Evolutionary conservation across 805 yeast genomes (phyloP).

Genomic region (Candida alai): DNA sequence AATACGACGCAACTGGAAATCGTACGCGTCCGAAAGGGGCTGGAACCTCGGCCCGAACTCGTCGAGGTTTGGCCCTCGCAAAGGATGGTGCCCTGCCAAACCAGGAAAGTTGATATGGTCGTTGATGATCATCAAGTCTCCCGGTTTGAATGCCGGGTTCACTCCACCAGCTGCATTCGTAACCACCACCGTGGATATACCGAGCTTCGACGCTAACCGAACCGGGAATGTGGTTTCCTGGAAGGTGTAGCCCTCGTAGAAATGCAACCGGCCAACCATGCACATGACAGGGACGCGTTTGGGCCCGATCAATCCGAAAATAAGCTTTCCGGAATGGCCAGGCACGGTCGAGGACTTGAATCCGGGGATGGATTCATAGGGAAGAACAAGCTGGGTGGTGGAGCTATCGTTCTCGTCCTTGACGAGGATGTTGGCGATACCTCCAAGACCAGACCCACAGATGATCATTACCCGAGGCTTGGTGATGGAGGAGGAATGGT

Average conservation of each 20-base stretch:
- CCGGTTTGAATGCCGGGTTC: constrained; percentile 62
- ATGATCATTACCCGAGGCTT: constrained; percentile 70
- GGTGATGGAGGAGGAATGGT: constrained; percentile 4
- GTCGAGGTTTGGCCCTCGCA: constrained; percentile 81
- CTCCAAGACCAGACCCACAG: constrained; percentile 95
- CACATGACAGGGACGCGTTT: constrained; percentile 77
- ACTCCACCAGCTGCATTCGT: constrained; percentile 98
- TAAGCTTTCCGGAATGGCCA: constrained; percentile 83
- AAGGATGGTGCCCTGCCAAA: constrained; percentile 79
- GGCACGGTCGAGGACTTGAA: constrained; percentile 78
- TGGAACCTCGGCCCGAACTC: constrained; percentile 82
- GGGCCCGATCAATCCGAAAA: constrained; percentile 71
- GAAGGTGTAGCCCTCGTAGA: constrained; percentile 87
- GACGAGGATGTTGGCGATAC: constrained; percentile 57
- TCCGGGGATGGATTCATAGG: constrained; percentile 73
- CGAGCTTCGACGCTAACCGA: constrained; percentile 65
- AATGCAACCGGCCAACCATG: constrained; percentile 91
- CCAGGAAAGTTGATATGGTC: constrained; percentile 95
- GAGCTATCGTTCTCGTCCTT: constrained; percentile 16
- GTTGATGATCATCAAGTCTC: constrained; percentile 85
- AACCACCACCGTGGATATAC: constrained; percentile 60
- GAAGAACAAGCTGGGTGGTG: constrained; percentile 43
- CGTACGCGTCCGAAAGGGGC: constrained; percentile 88
- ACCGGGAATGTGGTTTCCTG: constrained; percentile 82
- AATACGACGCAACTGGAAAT: constrained; percentile 60